phyloP scores from a whole-genome alignment of 306 rosid species.

The Rosa multiflora region DNA sequence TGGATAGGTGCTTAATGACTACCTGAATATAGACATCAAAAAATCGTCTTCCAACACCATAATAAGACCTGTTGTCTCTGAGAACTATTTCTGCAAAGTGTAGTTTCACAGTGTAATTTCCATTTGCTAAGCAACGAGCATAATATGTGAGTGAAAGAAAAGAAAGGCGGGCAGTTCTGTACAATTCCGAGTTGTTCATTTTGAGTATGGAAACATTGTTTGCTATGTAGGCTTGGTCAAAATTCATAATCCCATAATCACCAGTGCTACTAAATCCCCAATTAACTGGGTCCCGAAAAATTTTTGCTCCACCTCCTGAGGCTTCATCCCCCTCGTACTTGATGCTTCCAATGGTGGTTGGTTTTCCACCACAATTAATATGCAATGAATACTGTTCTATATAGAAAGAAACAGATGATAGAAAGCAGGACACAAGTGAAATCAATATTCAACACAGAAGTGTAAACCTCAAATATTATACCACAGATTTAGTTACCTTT shows the following conservation, averaged over 20 bases:
- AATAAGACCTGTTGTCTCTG: constrained; percentile 44
- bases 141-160: constrained; percentile 58
- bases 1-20: background rate
- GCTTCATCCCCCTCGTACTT: constrained; percentile 44
- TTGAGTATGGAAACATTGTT: constrained; percentile 24
- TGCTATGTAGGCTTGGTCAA: constrained; percentile 29
- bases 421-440: background rate
- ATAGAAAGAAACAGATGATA: background rate
- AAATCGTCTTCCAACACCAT: constrained; percentile 49
- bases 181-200: constrained; percentile 39
- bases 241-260: constrained; percentile 32
- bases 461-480: background rate
- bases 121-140: constrained; percentile 57
- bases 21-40: constrained; percentile 70
- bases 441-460: background rate
- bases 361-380: constrained; percentile 63
- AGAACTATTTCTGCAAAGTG: constrained; percentile 58
- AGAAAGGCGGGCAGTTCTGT: constrained; percentile 42
- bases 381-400: constrained; percentile 35
- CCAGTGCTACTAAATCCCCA: constrained; percentile 70
- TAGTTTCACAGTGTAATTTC: constrained; percentile 52
- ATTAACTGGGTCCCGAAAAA: background rate
- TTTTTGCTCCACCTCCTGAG: constrained; percentile 48
- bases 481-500: constrained; percentile 6
- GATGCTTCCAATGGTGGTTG: constrained; percentile 32